Conservation (phyloP, 2,329 filamentous ascomycete genomes). For the Rutstroemia sydowiana region DNA sequence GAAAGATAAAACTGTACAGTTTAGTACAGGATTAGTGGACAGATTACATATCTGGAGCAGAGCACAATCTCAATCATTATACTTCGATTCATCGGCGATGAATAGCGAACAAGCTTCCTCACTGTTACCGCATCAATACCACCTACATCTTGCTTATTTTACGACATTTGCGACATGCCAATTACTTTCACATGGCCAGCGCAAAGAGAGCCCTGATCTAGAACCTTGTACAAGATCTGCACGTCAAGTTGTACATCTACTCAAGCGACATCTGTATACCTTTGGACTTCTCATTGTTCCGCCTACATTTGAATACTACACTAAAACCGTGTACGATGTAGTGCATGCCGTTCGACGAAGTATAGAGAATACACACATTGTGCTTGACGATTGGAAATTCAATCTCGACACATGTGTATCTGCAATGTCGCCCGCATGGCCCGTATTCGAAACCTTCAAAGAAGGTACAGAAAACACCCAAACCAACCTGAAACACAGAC, state of each 20-base stretch:
- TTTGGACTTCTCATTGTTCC: slow-evolving; percentile 34
- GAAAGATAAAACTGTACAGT: slow-evolving; percentile 12
- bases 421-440: slow-evolving; percentile 25
- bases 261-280: slow-evolving; percentile 34
- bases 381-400: slow-evolving; percentile 27
- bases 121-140: slow-evolving; percentile 28
- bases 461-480: slow-evolving; percentile 14
- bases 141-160: slow-evolving; percentile 27
- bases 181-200: slow-evolving; percentile 17
- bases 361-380: slow-evolving; percentile 25
- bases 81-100: slow-evolving; percentile 18
- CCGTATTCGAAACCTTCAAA: slow-evolving; percentile 23
- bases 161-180: slow-evolving; percentile 24
- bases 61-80: slow-evolving; percentile 20
- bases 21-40: slow-evolving; percentile 19
- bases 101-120: slow-evolving; percentile 16
- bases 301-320: slow-evolving; percentile 36
- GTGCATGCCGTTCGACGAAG: slow-evolving; percentile 24
- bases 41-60: slow-evolving; percentile 24
- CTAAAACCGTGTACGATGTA: slow-evolving; percentile 31
- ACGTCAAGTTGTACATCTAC: slow-evolving; percentile 30
- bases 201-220: slow-evolving; percentile 19
- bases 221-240: slow-evolving; percentile 31
- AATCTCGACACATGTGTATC: slow-evolving; percentile 24
- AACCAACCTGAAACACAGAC: slow-evolving; percentile 10